A percentile compares a stretch with the other conserved stretches of the same genome.
These are phyloP conservation scores for Primulina eburnea DNA, from an alignment of 257 asterid species.

Conservation along the genomic window DNA sequence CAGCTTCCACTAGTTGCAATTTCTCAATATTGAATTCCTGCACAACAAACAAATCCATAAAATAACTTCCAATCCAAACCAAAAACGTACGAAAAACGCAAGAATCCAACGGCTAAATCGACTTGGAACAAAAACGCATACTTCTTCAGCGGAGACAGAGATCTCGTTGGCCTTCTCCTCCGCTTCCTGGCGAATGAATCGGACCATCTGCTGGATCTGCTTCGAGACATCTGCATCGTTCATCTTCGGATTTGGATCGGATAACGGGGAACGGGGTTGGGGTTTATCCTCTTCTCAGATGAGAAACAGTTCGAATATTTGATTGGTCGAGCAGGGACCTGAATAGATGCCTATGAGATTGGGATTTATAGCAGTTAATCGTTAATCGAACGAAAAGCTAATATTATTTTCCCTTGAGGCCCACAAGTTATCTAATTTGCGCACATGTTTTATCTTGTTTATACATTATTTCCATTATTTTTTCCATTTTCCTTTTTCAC, in stretches of 20 bases:
- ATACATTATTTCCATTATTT: too few relatives aligned
- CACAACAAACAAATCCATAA: conserved; percentile 8
- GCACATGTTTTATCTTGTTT: too few relatives aligned
- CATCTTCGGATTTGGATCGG: conserved; percentile 51
- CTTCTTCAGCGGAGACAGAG: conserved; percentile 96
- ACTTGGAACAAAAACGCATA: conserved; percentile 17
- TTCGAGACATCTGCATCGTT: conserved; percentile 88
- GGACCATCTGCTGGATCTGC: conserved; percentile 99
- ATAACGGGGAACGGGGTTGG: neutral
- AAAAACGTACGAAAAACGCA: too few relatives aligned
- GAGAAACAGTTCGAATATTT: too few relatives aligned
- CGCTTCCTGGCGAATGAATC: conserved; percentile 97
- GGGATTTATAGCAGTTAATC: too few relatives aligned
- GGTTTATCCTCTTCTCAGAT: too few relatives aligned
- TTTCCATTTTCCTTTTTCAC: too few relatives aligned
- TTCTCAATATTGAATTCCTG: conserved; percentile 99
- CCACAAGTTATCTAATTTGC: too few relatives aligned
- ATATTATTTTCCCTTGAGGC: too few relatives aligned
- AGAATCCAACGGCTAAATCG: neutral
- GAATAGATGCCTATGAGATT: too few relatives aligned
- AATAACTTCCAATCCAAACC: neutral
- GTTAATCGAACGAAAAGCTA: too few relatives aligned
- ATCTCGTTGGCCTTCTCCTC: conserved; percentile 97
- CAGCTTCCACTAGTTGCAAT: conserved; percentile 92
- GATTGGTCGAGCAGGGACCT: too few relatives aligned